Conservation (phyloP, 805 yeast species). For the Yamadazyma olivae region DNA sequence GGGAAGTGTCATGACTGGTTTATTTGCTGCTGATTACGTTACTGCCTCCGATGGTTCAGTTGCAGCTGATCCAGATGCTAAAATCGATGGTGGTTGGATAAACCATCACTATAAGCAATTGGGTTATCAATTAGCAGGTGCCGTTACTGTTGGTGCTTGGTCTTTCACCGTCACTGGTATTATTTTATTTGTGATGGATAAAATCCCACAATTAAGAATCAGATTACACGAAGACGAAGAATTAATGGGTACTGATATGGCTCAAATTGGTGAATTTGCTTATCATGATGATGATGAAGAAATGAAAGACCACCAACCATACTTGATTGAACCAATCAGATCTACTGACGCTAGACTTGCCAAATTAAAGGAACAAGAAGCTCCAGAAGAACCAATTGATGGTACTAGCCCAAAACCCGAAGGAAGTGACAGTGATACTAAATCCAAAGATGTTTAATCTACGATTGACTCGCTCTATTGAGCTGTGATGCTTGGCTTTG, state of each 20-base stretch:
- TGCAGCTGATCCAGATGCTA: conserved; percentile 20
- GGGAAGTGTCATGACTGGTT: conserved; percentile 83
- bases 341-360: conserved; percentile 45
- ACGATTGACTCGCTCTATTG: neutral
- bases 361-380: conserved; percentile 25
- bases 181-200: conserved; percentile 64
- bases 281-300: conserved; percentile 57
- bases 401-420: conserved; percentile 15
- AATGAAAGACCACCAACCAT: conserved; percentile 29
- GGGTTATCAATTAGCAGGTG: conserved; percentile 85
- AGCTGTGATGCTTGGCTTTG: too few species aligned
- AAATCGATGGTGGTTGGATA: conserved; percentile 82
- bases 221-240: conserved; percentile 87
- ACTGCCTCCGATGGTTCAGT: conserved; percentile 76
- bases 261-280: conserved; percentile 89
- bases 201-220: conserved; percentile 71
- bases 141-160: conserved; percentile 69
- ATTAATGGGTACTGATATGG: conserved; percentile 80
- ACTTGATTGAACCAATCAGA: conserved; percentile 77
- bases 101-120: conserved; percentile 80
- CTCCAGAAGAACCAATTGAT: conserved; percentile 8
- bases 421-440: conserved; percentile 14
- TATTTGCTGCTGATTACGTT: conserved; percentile 89
- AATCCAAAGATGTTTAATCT: conserved; percentile 4
- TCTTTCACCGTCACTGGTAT: conserved; percentile 70